Evolutionary conservation across 306 rosid species (phyloP), one percentile per base, ranked within the genome.

Genomic region (Dryas drummondii): DNA sequence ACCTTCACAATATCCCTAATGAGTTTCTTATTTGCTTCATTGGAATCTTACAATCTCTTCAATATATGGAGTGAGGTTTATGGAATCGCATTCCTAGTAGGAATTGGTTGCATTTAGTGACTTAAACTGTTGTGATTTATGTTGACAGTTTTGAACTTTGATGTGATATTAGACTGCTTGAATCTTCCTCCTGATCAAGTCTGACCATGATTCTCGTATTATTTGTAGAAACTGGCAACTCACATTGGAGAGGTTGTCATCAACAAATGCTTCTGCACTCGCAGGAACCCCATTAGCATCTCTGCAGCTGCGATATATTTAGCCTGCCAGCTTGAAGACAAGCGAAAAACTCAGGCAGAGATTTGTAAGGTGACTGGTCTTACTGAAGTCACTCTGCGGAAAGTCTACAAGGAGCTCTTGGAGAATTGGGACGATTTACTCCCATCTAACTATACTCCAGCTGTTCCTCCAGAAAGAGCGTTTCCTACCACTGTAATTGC

Each of bases 301-400:
- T 94, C 97, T 6, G 99, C 97, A 1, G 97, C 97, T 41, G 97
- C 99, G 15, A 94, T 94, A 80, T 94, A 94, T 79, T 77, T 94
- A 79, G 99, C 99, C 61, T 94, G 99, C 89, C 99, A 94, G 84
- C 93, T 94, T 53, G 99, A 94, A 88, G 99, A 94, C 89, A 94
- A 94, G 73, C 94, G 97, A 79, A 94, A 94, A 82, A 94, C 99
- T 2, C 97, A 90, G 78, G 97, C 97, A 16, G 97, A 92, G 87
- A 94, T 94, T 77, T 94, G 99, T 77, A 94, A 90, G 87, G 97
- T 94, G 70, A 94, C 97, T 10, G 97, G 99, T 61, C 97, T 94
- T 41, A 92, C 99, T 6, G 97, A 90, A 88, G 99, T 94, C 80
- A 87, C 97, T 68, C 96, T 94, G 60, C 90, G 97, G 4, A 94